phyloP scores from a whole-genome alignment of 2,329 filamentous ascomycete genomes.

The Volutella citrinella region DNA sequence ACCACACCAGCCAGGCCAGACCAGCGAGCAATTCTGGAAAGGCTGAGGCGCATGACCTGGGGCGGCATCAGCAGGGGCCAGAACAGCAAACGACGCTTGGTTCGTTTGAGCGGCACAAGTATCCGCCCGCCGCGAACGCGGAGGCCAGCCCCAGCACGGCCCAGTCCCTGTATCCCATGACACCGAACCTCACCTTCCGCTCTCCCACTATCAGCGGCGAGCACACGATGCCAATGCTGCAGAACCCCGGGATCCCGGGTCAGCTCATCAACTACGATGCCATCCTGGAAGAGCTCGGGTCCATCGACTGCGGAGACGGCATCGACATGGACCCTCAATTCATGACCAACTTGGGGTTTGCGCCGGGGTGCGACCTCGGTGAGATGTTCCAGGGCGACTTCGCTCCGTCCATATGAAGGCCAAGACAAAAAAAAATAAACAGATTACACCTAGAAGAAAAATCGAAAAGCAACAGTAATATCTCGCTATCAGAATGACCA shows the following conservation, averaged over 20 bases:
- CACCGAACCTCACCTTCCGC: slow-evolving; percentile 22
- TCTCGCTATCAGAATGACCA: too few relatives aligned
- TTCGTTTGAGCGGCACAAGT: slow-evolving; percentile 20
- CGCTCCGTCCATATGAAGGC: too few relatives aligned
- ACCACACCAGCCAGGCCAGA: slow-evolving; percentile 18
- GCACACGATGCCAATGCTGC: slow-evolving; percentile 18
- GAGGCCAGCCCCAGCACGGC: slow-evolving; percentile 16
- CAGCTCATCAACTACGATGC: slow-evolving; percentile 46
- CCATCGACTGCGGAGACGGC: slow-evolving; percentile 47
- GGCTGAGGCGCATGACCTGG: slow-evolving; percentile 18
- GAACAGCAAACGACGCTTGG: slow-evolving; percentile 14
- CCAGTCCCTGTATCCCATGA: slow-evolving; percentile 20
- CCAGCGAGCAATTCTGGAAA: slow-evolving; percentile 20
- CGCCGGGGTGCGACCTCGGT: slow-evolving; percentile 56
- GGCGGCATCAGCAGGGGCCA: slow-evolving; percentile 16
- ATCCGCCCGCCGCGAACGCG: slow-evolving; percentile 14
- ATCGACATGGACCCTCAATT: slow-evolving; percentile 59
- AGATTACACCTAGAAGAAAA: slow-evolving; percentile 9
- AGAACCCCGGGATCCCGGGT: slow-evolving; percentile 16
- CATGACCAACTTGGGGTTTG: slow-evolving; percentile 65
- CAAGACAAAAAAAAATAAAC: slow-evolving; percentile 21
- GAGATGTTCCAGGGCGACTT: slow-evolving; percentile 46
- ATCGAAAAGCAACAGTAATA: too few relatives aligned
- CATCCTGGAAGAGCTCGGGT: slow-evolving; percentile 50
- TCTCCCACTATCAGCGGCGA: slow-evolving; percentile 18